Evolutionary conservation across 2,329 filamentous ascomycete species (phyloP).

Genomic region (Didymella lethalis): DNA sequence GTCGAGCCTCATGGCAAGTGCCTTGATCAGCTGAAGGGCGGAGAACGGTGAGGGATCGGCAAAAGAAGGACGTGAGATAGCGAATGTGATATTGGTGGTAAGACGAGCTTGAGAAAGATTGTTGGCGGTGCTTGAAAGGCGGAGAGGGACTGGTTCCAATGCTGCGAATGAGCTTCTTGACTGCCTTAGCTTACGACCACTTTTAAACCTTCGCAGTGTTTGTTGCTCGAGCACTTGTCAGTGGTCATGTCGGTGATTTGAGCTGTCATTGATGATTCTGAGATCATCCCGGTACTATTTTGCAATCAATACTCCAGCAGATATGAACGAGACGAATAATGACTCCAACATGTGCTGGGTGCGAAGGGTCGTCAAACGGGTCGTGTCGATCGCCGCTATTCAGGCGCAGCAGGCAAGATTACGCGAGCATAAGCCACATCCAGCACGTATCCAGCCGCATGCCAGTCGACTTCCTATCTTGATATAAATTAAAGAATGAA

Average conservation of each 20-base stretch:
- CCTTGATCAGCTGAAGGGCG: background rate
- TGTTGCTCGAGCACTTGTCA: background rate
- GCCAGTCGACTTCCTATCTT: background rate
- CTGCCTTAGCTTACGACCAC: background rate
- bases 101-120: background rate
- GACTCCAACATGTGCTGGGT: no score
- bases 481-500: background rate
- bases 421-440: background rate
- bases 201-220: background rate
- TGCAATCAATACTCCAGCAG: background rate
- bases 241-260: background rate
- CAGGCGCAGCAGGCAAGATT: background rate
- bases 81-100: constrained; percentile 5
- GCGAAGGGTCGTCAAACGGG: background rate
- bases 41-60: background rate
- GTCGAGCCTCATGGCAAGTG: background rate
- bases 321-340: background rate
- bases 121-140: background rate
- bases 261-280: background rate
- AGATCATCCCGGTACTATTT: background rate
- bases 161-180: background rate
- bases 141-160: background rate
- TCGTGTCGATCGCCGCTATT: constrained; percentile 1
- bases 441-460: background rate
- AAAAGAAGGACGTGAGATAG: background rate